phyloP scores from a whole-genome alignment of 441 rosid genomes.

The Melastoma candidum region DNA sequence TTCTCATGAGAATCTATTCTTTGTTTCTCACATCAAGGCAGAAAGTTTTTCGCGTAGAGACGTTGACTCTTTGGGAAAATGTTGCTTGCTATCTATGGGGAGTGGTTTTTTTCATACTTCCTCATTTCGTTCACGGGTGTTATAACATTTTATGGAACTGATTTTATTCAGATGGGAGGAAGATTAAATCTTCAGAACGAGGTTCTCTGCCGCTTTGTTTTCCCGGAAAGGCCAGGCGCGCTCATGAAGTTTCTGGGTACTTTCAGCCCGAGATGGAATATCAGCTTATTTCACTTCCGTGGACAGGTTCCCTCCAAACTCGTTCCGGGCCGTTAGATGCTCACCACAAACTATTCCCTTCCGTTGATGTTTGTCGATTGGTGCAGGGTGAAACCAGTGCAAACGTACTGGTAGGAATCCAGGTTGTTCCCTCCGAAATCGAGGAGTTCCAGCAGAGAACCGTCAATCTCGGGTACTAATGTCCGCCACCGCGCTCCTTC shows the following conservation, averaged over 20 bases:
- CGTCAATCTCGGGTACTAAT: slow-evolving; percentile 46
- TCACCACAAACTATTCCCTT: not conserved
- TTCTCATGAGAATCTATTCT: too few relatives aligned
- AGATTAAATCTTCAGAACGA: slow-evolving; percentile 53
- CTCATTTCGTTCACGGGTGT: too few relatives aligned
- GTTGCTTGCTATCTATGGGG: too few relatives aligned
- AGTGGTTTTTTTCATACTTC: too few relatives aligned
- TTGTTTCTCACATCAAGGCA: too few relatives aligned
- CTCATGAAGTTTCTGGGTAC: slow-evolving; percentile 81
- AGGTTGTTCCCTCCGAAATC: slow-evolving; percentile 45
- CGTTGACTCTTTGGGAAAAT: too few relatives aligned
- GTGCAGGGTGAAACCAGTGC: slow-evolving; percentile 89
- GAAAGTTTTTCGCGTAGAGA: too few relatives aligned
- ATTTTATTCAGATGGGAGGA: slow-evolving; percentile 63
- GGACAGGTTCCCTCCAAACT: slow-evolving; percentile 35
- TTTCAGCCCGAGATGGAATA: slow-evolving; percentile 94
- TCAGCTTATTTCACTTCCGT: slow-evolving; percentile 92
- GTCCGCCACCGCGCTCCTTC: too few relatives aligned
- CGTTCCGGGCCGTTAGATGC: too few relatives aligned
- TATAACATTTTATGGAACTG: too few relatives aligned
- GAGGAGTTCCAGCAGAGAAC: slow-evolving; percentile 52
- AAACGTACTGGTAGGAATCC: slow-evolving; percentile 86
- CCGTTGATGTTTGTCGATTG: slow-evolving; percentile 6
- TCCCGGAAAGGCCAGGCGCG: slow-evolving; percentile 93
- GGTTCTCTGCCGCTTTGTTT: slow-evolving; percentile 64